These are phyloP conservation scores for Orychophragmus violaceus DNA, from an alignment of 345 rosid species.

Conservation along the genomic window DNA sequence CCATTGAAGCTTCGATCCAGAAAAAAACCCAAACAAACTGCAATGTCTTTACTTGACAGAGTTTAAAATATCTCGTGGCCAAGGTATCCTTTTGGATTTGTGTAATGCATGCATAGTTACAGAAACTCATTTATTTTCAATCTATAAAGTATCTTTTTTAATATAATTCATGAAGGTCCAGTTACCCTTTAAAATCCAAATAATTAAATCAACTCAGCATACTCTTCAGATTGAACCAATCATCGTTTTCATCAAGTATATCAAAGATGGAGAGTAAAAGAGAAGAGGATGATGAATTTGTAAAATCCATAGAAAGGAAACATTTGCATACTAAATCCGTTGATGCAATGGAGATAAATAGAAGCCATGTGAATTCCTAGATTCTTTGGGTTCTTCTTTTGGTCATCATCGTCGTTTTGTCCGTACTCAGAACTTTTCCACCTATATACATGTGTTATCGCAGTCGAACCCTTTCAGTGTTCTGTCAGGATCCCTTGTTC, in stretches of 20 bases:
- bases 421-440: constrained; percentile 3
- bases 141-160: neutral
- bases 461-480: too few relatives aligned
- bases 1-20: neutral
- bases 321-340: constrained; percentile 12
- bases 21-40: too few relatives aligned
- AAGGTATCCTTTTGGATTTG: constrained; percentile 80
- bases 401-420: constrained; percentile 26
- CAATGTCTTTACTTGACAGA: constrained; percentile 95
- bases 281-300: neutral
- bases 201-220: constrained; percentile 8
- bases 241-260: constrained; percentile 12
- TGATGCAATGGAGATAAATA: neutral
- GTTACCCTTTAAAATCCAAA: constrained; percentile 1
- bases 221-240: constrained; percentile 18
- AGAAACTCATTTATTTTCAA: constrained; percentile 21
- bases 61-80: constrained; percentile 94
- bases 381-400: constrained; percentile 27
- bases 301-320: constrained; percentile 14
- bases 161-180: constrained; percentile 18
- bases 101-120: constrained; percentile 70
- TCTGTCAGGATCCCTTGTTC: too few relatives aligned
- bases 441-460: constrained; percentile 31
- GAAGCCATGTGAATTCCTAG: constrained; percentile 31
- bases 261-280: constrained; percentile 1